These are phyloP conservation scores for Coccomyxa sp. DNA, from an alignment of 139 green algal species.

Conservation along the genomic window DNA sequence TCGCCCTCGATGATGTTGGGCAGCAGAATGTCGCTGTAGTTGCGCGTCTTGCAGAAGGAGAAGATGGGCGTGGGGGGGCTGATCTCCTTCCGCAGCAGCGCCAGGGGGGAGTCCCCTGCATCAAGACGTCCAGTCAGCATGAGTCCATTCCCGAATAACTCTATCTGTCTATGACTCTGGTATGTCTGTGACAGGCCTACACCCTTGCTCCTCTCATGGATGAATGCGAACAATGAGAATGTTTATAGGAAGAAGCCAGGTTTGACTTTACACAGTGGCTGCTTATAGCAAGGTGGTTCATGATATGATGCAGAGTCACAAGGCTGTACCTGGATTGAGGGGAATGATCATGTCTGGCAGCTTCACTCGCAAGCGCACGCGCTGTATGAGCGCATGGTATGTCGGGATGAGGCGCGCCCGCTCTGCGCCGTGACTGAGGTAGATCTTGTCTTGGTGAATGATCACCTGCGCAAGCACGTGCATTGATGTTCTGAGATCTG, in stretches of 20 bases:
- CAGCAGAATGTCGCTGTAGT: constrained; percentile 9
- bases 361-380: background rate
- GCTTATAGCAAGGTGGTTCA: too few relatives aligned
- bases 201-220: background rate
- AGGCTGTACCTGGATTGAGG: constrained; percentile 1
- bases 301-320: background rate
- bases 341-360: constrained; percentile 12
- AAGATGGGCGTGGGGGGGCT: background rate
- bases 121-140: background rate
- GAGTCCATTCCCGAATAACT: background rate
- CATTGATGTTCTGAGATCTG: background rate
- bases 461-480: background rate
- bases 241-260: background rate
- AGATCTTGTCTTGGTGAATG: constrained; percentile 1
- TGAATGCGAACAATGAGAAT: background rate
- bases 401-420: constrained; percentile 10
- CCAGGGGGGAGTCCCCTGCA: background rate
- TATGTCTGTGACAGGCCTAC: too few relatives aligned
- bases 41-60: constrained; percentile 3
- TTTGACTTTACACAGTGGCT: background rate
- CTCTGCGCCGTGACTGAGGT: background rate
- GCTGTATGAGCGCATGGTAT: background rate
- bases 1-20: constrained; percentile 11
- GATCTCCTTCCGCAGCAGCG: background rate
- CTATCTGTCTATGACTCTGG: background rate